Base-by-base conservation (phyloP, 108 stramenopile species). In the Cyclostephanos tholiformis region DNA sequence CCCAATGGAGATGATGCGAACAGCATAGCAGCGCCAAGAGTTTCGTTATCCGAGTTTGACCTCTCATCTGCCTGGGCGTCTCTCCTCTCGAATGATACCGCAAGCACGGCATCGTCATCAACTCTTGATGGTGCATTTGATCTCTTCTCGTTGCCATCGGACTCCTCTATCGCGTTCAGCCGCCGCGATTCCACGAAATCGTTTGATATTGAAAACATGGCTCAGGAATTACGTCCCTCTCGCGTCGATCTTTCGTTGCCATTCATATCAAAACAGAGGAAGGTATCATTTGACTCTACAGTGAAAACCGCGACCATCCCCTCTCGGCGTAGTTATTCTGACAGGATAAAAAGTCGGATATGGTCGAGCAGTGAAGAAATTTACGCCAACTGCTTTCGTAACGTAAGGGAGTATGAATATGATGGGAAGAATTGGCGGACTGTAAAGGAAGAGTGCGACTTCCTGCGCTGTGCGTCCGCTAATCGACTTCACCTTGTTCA, bases 351-450 rank as follows among this genome's bases (percentile, higher is more conserved):
- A 19, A 63, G 67, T 20, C 62, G 66, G 52, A 25, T 72, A 14
- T 79, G 78, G 78, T 79, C 78, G n/a, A 73, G 72, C 38, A 41
- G 67, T 17, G 72, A 79, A 49, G 72, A 79, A 35, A 73, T 73
- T 50, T 36, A 67, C 25, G 30, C 51, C 22, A 73, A 79, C 46
- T 62, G 72, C 22, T 35, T 79, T 8, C 67, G 78, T n/a, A 79
- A 68, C 51, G 78, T 69, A 56, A 58, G 51, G 23, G 78, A 79
- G 67, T 72, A 49, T 26, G 36, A 41, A 25, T 69, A 38, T 69
- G 78, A 79, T 32, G 67, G 67, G 23, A 65, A 17, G 5, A 60
- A 79, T 46, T 79, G 78, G 78, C 58, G 71, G 64, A 72, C 55
- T n/a, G 58, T 27, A 25, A 56, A 52, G 17, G 78, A 79, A 55